These are phyloP conservation scores for Rhizoclosmatium globosum DNA, from an alignment of 192 early-diverging fungal genomes.

Conservation along the genomic window DNA sequence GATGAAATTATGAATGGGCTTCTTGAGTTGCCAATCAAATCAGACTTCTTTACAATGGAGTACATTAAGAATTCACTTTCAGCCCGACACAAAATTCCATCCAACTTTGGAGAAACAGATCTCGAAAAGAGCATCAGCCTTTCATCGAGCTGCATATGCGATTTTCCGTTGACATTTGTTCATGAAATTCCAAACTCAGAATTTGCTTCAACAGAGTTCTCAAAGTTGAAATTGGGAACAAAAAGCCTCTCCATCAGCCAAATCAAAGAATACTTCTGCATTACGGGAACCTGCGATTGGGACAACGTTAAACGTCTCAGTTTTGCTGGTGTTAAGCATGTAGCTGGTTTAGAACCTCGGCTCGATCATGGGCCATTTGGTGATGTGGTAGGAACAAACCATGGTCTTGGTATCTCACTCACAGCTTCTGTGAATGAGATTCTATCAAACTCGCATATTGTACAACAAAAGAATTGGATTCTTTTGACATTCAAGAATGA, in stretches of 20 bases:
- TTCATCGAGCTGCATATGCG: slow-evolving; percentile 12
- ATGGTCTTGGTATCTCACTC: slow-evolving; percentile 42
- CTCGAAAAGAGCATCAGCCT: not conserved
- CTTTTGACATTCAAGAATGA: slow-evolving; percentile 61
- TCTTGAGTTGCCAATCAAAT: slow-evolving; percentile 50
- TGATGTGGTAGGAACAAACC: not conserved
- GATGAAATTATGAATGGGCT: slow-evolving; percentile 80
- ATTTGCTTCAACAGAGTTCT: slow-evolving; percentile 15
- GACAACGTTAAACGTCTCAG: no score
- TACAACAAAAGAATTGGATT: slow-evolving; percentile 66
- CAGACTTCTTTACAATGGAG: slow-evolving; percentile 3
- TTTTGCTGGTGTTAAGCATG: not conserved
- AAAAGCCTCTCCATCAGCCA: not conserved
- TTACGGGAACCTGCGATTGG: slow-evolving; percentile 10
- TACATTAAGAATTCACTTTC: slow-evolving; percentile 11
- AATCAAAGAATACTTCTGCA: slow-evolving; percentile 21
- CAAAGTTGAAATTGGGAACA: slow-evolving; percentile 4
- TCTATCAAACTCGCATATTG: not conserved
- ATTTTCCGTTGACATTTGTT: slow-evolving; percentile 16
- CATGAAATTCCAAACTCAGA: not conserved
- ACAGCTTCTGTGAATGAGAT: slow-evolving; percentile 11
- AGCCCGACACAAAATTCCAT: slow-evolving; percentile 48
- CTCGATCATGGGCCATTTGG: not conserved
- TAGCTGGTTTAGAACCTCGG: not conserved
- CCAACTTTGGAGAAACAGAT: slow-evolving; percentile 17